Conservation (phyloP, 2,329 filamentous ascomycete genomes). For the Nigrograna mackinnonii region DNA sequence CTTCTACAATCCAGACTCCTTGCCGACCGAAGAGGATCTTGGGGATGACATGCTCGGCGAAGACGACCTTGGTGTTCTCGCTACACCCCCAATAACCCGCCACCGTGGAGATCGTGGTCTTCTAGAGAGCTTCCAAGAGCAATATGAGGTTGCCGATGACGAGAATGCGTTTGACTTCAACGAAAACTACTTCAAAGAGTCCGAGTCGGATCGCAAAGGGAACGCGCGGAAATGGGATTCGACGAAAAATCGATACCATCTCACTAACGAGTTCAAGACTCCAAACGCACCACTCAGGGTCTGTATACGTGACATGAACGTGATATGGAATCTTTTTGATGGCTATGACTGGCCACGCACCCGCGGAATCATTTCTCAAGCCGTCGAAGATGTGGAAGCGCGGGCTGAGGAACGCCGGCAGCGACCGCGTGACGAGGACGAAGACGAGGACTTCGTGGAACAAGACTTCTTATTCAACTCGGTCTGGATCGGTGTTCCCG, state of each 20-base stretch:
- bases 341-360: slow-evolving; percentile 96
- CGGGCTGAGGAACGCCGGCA: slow-evolving; percentile 76
- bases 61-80: slow-evolving; percentile 40
- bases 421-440: slow-evolving; percentile 68
- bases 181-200: slow-evolving; percentile 73
- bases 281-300: slow-evolving; percentile 74
- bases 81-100: slow-evolving; percentile 31
- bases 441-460: slow-evolving; percentile 69
- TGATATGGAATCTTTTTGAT: slow-evolving; percentile 98
- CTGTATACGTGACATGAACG: slow-evolving; percentile 80
- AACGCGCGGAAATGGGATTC: slow-evolving; percentile 83
- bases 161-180: slow-evolving; percentile 70
- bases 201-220: slow-evolving; percentile 62
- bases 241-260: slow-evolving; percentile 72
- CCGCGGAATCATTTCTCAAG: slow-evolving; percentile 81
- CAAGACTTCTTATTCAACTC: slow-evolving; percentile 98
- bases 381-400: slow-evolving; percentile 83
- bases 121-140: slow-evolving; percentile 57
- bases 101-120: slow-evolving; percentile 41
- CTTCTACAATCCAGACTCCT: slow-evolving; percentile 53
- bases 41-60: slow-evolving; percentile 46
- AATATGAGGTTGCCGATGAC: slow-evolving; percentile 58
- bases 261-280: slow-evolving; percentile 63
- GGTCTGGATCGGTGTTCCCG: slow-evolving; percentile 92
- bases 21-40: slow-evolving; percentile 45